Conservation (phyloP, 2,329 filamentous ascomycete genomes). For the Scedosporium minutisporum region DNA sequence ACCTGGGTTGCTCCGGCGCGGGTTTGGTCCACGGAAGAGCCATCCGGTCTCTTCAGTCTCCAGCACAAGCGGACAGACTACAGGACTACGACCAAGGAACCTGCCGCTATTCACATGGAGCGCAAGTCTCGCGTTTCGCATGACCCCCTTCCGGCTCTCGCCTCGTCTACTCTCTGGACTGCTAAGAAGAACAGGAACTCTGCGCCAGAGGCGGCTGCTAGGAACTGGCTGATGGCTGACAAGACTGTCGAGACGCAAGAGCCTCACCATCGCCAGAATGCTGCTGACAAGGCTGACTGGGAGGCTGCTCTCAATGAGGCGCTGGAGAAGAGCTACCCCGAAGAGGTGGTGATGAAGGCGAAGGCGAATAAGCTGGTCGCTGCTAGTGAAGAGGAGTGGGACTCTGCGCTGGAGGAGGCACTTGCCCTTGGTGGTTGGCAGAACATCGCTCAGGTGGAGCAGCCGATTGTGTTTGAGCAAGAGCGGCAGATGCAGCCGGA, state of each 20-base stretch:
- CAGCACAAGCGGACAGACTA: conserved; percentile 15
- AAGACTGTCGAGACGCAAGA: background rate
- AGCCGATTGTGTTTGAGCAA: too few species aligned
- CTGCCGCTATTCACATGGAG: conserved; percentile 23
- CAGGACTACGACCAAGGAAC: conserved; percentile 21
- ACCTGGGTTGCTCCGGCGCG: background rate
- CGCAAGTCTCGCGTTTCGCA: conserved; percentile 22
- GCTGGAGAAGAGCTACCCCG: conserved; percentile 14
- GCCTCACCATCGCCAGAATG: background rate
- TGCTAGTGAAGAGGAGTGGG: background rate
- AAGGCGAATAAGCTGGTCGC: background rate
- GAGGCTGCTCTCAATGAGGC: conserved; percentile 27
- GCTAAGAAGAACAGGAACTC: background rate
- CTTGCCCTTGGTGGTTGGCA: background rate
- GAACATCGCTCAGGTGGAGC: background rate
- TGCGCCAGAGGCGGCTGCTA: background rate
- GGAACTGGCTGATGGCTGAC: conserved; percentile 14
- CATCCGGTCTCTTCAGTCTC: conserved; percentile 14
- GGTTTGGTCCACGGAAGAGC: background rate
- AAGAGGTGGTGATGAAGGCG: background rate
- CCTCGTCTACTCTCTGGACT: conserved; percentile 25
- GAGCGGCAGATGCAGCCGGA: background rate
- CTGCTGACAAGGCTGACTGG: conserved; percentile 23
- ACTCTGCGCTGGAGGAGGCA: background rate
- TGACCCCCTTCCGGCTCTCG: conserved; percentile 19